A percentile compares a stretch with the other conserved stretches of the same genome.
Conservation (phyloP, 805 yeast genomes). For the Candida sanyiensis region DNA sequence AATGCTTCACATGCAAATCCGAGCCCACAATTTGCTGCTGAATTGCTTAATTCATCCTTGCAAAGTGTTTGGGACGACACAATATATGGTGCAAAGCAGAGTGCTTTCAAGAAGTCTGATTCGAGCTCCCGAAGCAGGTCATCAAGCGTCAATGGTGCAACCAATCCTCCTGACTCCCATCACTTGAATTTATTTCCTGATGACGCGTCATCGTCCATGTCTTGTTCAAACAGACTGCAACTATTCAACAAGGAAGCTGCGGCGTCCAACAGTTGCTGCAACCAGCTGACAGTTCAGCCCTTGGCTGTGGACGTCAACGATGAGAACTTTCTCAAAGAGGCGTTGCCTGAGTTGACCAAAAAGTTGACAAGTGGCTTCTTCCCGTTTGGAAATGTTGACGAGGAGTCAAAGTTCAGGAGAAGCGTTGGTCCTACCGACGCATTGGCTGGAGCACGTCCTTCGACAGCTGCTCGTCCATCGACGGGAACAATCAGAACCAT, state of each 20-base stretch:
- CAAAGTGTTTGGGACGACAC: too few species aligned
- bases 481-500: background rate
- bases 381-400: too few species aligned
- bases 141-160: background rate
- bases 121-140: background rate
- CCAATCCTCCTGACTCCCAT: background rate
- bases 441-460: background rate
- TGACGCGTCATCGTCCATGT: slow-evolving; percentile 3
- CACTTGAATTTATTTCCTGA: background rate
- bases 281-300: slow-evolving; percentile 5
- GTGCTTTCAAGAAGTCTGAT: background rate
- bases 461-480: background rate
- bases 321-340: slow-evolving; percentile 3
- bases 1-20: background rate
- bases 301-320: background rate
- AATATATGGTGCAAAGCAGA: too few species aligned
- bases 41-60: background rate
- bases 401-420: too few species aligned
- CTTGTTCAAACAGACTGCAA: background rate
- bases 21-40: background rate
- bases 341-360: too few species aligned
- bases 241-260: slow-evolving; percentile 2
- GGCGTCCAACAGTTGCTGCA: slow-evolving; percentile 3
- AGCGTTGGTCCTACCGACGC: background rate
- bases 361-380: too few species aligned